Evolutionary conservation across 2,329 filamentous ascomycete species (phyloP), one percentile per base, ranked within the genome.

Genomic region (Aspergillus arachidicola): DNA sequence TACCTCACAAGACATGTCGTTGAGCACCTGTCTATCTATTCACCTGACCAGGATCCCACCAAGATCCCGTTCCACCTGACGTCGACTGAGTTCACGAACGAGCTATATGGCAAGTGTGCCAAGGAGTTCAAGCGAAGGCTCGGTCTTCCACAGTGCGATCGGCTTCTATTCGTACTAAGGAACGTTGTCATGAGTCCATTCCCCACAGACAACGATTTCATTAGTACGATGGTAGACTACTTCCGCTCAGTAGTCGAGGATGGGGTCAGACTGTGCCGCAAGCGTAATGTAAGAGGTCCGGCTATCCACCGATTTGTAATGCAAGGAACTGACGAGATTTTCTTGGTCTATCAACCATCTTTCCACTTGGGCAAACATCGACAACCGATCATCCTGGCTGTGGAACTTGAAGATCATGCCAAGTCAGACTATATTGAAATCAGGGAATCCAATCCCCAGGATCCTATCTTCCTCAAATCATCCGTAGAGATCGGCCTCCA

Each of bases 1-100:
- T 81, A 83, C 63, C 74, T 84, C 30, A 84, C 82, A 76, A 75
- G 74, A 62, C 72, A 78, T 6, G 78, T 84, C 11, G 72, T 83
- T 1, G 72, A 82, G 45, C 70, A 67, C 0, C 67, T 84, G 0
- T 83, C 81, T 0, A 78, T 83, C 38, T 79, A 78, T 28, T 77
- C 75, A 0, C 75, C 78, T 0, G 72, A 75, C 14, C 79, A 80
- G 7, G 75, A 82, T 10, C 66, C 66, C 14, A 41, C 36, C 21
- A 41, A 75, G 16, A 81, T 82, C 45, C 79, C 80, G 0, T 73
- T 84, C 4, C 83, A 78, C 62, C 69, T 84, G 48, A 82, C 82
- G 0, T 83, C 81, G 0, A 82, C 82, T 0, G 69, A 78, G 36
- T 83, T 84, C 60, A 65, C 71, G 0, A 68, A 75, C 1, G 71